Evolutionary conservation across 345 rosid species (phyloP), one percentile per base, ranked within the genome.

Genomic region (Geranium brycei): DNA sequence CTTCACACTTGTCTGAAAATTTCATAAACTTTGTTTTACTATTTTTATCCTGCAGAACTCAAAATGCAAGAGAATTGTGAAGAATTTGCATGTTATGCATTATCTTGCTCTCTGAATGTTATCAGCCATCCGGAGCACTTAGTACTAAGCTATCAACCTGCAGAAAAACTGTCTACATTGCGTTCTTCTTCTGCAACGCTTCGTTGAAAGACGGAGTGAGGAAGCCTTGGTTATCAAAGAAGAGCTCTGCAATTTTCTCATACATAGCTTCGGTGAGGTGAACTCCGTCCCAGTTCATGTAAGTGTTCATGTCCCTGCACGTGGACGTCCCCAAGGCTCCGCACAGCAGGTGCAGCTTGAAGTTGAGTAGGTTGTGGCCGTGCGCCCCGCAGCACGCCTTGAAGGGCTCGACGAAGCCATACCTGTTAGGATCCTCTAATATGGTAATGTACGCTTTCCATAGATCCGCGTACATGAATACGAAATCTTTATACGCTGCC

Each of bases 211-310:
- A 63, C 10, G 85, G 85, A 14, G 40, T 17, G 32, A 74, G 57
- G 66, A 51, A 80, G 60, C 79, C 82, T 6, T 72, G 19, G 12
- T 38, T 13, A 28, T 64, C 5, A 56, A 80, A 68, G 60, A 83
- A 65, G 69, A 76, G 69, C n/a, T 65, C 28, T 7, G 77, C 31
- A 2, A 82, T 4, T 0, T 64, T 58, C 19, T 17, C 16, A 59
- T 78, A 17, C 81, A 82, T 72, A 5, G 77, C 76, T 38, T 77
- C 81, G 1, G 83, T 83, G 68, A 74, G 71, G 69, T 78, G 87
- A 61, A 83, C 23, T 2, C 87, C 87, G 18, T 83, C 83, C 85
- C 83, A 78, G 57, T 57, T 67, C 61, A 80, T 62, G 61, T 31
- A 61, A 13, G 32, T 23, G 16, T 51, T 17, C 0, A 81, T 77